Percentiles rank a stretch among this genome's conserved stretches.
Conservation (phyloP, 169 alveolate genomes). For the Plasmodium yoelii region DNA sequence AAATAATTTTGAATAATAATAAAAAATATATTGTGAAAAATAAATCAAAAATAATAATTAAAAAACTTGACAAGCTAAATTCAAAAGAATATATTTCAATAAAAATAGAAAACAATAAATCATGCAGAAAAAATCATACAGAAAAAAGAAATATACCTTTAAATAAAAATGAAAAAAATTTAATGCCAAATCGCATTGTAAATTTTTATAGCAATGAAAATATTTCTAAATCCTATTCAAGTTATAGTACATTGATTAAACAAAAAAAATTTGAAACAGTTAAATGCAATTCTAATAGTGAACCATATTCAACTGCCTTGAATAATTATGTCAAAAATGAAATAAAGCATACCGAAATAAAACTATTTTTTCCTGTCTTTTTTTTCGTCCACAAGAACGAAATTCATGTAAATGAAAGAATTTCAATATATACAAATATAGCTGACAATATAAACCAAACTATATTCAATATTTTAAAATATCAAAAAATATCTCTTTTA, state of each 20-base stretch:
- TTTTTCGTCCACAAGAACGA: background rate
- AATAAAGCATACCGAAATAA: background rate
- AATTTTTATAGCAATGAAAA: background rate
- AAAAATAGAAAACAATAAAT: constrained; percentile 7
- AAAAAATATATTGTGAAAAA: background rate
- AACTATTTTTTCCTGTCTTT: constrained; percentile 19
- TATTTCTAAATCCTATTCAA: background rate
- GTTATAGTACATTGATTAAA: background rate
- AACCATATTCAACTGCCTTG: background rate
- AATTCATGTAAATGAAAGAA: constrained; percentile 18
- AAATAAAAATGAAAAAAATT: background rate
- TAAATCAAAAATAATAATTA: constrained; percentile 7
- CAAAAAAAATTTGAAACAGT: background rate
- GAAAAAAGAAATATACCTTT: background rate
- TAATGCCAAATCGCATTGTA: too few species aligned
- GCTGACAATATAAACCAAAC: constrained; percentile 18
- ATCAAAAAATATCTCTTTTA: constrained; percentile 18
- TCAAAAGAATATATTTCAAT: constrained; percentile 39
- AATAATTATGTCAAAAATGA: background rate
- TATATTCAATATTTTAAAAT: constrained; percentile 22
- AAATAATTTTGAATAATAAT: background rate
- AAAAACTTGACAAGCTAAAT: constrained; percentile 3
- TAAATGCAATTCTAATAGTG: constrained; percentile 6
- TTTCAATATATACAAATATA: constrained; percentile 16
- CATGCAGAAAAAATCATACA: background rate